phyloP scores from a whole-genome alignment of 2,329 filamentous ascomycete genomes.

The Colletotrichum musicola region DNA sequence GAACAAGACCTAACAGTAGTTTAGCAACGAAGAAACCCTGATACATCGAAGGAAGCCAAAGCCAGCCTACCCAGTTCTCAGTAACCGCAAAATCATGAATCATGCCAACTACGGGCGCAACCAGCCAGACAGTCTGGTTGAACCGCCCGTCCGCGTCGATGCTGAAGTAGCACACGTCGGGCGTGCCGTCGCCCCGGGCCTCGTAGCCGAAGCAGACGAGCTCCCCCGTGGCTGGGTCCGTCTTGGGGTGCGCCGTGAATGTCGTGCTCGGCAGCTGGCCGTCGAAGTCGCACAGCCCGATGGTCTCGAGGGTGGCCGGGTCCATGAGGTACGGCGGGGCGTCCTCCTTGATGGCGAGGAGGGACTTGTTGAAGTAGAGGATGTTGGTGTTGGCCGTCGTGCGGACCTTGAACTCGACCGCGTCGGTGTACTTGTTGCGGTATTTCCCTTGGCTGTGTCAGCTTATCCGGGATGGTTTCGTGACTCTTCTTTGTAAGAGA shows the following conservation, averaged over 20 bases:
- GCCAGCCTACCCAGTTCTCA: constrained; percentile 51
- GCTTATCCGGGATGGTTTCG: neutral
- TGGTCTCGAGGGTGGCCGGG: constrained; percentile 55
- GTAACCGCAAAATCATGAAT: constrained; percentile 58
- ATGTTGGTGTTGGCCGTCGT: constrained; percentile 65
- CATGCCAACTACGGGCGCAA: constrained; percentile 51
- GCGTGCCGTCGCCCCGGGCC: constrained; percentile 54
- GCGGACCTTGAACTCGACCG: constrained; percentile 46
- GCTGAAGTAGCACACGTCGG: constrained; percentile 52
- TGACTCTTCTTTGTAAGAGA: neutral
- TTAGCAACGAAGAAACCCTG: neutral
- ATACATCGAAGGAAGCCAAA: neutral
- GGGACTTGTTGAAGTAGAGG: constrained; percentile 59
- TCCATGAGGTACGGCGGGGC: constrained; percentile 57
- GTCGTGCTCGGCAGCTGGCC: constrained; percentile 54
- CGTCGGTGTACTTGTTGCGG: constrained; percentile 54
- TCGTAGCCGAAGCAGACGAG: constrained; percentile 57
- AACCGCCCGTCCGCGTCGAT: constrained; percentile 47
- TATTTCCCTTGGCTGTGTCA: constrained; percentile 51
- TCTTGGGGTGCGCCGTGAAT: constrained; percentile 58
- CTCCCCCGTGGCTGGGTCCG: constrained; percentile 55
- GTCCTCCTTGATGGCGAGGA: constrained; percentile 64
- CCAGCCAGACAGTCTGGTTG: constrained; percentile 49
- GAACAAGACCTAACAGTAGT: constrained; percentile 11
- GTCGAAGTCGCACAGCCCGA: constrained; percentile 55